Percentiles rank a stretch among this genome's conserved stretches.
Evolutionary conservation across 345 rosid species (phyloP).

Genomic region (Citropsis articulata): DNA sequence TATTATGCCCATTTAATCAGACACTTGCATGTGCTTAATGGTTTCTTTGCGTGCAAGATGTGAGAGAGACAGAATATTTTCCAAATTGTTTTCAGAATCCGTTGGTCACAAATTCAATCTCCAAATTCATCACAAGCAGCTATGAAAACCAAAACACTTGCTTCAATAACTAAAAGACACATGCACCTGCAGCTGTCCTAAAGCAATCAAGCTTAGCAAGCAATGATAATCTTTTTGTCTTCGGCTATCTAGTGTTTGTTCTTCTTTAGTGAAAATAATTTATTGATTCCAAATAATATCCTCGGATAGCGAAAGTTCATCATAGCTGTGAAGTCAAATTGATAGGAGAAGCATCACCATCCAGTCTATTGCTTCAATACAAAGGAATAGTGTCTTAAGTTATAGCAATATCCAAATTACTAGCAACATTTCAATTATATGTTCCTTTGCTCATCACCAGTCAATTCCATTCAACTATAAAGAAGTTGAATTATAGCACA

Average conservation of each 20-base stretch:
- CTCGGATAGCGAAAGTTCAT: not conserved
- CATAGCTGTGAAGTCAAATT: slow-evolving; percentile 15
- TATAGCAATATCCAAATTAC: not conserved
- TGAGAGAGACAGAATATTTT: not conserved
- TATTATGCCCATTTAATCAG: slow-evolving; percentile 8
- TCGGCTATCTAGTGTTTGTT: not conserved
- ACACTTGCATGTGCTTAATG: slow-evolving; percentile 20
- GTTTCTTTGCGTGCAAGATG: slow-evolving; percentile 15
- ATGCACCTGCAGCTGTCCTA: slow-evolving; percentile 4
- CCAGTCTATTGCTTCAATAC: slow-evolving; percentile 17
- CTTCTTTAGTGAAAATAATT: not conserved
- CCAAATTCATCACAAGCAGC: not conserved
- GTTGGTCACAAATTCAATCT: not conserved
- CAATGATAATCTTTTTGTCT: not conserved
- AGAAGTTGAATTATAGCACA: not conserved
- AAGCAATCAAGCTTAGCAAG: slow-evolving; percentile 2
- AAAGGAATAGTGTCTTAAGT: slow-evolving; percentile 11
- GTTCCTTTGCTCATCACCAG: not conserved
- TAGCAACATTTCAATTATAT: not conserved
- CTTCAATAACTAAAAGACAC: not conserved
- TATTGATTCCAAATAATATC: not conserved
- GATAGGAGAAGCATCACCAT: slow-evolving; percentile 14
- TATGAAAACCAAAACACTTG: not conserved
- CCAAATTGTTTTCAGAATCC: slow-evolving; percentile 5
- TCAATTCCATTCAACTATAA: slow-evolving; percentile 6